Conservation (phyloP, 176 grass and related monocot species). For the Hordeum marinum region DNA sequence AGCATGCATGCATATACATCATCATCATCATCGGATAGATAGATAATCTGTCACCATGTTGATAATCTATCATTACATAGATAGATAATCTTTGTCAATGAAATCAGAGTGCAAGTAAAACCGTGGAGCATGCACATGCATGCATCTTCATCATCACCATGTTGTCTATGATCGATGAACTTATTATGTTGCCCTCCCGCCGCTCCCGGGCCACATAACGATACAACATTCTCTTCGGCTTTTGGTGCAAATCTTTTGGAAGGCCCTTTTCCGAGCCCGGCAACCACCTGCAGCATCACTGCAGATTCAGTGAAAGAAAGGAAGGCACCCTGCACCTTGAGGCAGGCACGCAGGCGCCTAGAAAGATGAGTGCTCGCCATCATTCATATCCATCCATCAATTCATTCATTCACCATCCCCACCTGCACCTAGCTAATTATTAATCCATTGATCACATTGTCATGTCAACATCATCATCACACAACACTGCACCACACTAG, state of each 20-base stretch:
- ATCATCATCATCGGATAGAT: too few species aligned
- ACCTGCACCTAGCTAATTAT: not conserved
- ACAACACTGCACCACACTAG: too few species aligned
- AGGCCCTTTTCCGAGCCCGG: slow-evolving; percentile 21
- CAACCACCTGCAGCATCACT: not conserved
- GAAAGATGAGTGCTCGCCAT: slow-evolving; percentile 18
- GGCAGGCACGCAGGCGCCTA: slow-evolving; percentile 18
- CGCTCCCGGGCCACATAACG: not conserved
- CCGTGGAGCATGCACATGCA: too few species aligned
- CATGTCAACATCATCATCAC: slow-evolving; percentile 1
- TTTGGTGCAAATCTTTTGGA: slow-evolving; percentile 19
- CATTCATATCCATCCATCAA: not conserved
- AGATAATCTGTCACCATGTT: too few species aligned
- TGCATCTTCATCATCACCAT: not conserved
- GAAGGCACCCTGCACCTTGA: not conserved
- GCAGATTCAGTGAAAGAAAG: slow-evolving; percentile 20
- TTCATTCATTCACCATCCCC: not conserved
- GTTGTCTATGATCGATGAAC: too few species aligned
- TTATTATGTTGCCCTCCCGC: too few species aligned
- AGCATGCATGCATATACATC: too few species aligned
- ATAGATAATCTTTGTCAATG: too few species aligned
- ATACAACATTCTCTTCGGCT: not conserved
- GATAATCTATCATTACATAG: too few species aligned
- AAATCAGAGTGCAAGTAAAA: too few species aligned
- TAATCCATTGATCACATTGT: not conserved